Conservation (phyloP, 2,329 filamentous ascomycete species). For the Helminthosporium solani region DNA sequence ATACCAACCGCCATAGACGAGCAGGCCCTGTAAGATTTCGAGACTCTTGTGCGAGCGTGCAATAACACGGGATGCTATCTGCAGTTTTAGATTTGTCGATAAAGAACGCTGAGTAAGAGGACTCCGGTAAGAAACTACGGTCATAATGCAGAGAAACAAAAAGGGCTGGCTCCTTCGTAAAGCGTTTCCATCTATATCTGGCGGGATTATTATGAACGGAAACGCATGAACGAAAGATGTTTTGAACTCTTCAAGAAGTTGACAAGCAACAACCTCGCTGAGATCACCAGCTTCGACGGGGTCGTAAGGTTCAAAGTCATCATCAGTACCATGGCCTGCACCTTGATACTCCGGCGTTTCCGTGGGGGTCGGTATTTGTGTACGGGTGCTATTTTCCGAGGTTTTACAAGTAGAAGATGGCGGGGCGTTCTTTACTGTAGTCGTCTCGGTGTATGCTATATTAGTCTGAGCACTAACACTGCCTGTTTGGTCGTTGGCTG, state of each 20-base stretch:
- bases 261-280: slow-evolving; percentile 9
- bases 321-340: background rate
- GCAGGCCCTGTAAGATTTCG: slow-evolving; percentile 44
- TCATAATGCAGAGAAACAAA: slow-evolving; percentile 39
- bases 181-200: slow-evolving; percentile 5
- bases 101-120: slow-evolving; percentile 26
- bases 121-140: slow-evolving; percentile 24
- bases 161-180: slow-evolving; percentile 33
- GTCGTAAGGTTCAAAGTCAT: slow-evolving; percentile 13
- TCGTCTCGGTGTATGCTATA: too few species aligned
- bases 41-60: slow-evolving; percentile 36
- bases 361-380: background rate
- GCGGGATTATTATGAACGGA: slow-evolving; percentile 25
- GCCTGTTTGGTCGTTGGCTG: slow-evolving; percentile 9
- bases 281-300: slow-evolving; percentile 21
- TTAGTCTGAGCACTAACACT: background rate
- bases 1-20: slow-evolving; percentile 44
- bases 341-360: slow-evolving; percentile 3
- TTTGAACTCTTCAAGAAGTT: slow-evolving; percentile 18
- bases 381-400: background rate
- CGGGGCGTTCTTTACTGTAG: background rate
- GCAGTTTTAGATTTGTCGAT: slow-evolving; percentile 26
- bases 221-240: slow-evolving; percentile 17
- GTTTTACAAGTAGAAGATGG: background rate
- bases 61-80: slow-evolving; percentile 36